Base-by-base conservation (phyloP, 1,284 basidiomycete species). In the Malassezia sp. region DNA sequence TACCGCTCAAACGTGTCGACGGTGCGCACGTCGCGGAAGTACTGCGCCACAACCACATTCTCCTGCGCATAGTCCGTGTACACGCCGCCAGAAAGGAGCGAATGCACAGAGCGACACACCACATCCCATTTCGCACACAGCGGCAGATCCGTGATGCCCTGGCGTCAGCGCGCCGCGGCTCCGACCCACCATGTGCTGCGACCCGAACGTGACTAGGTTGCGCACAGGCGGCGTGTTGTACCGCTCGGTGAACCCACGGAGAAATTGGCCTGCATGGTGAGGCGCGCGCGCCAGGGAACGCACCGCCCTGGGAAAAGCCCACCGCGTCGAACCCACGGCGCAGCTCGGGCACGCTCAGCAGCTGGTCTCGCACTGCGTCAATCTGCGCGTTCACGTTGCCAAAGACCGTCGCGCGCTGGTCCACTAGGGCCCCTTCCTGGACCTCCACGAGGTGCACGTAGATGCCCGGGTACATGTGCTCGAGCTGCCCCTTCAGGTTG, bases 211-310 rank as follows among this genome's bases (percentile, higher is more conserved):
- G 53, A 97, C 80, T 54, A 97, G 79, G 11, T 74, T 73, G 49
- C 56, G 56, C n/a, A 59, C 61, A 17, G 42, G 49, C 36, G 51
- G 62, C 23, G 36, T 26, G 63, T 87, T 85, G 71, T 84, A 87
- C 37, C 80, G 76, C 67, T 96, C 85, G 14, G 85, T 80, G 56
- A 90, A 89, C 24, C 82, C 88, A 11, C 91, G 79, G 31, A 96
- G 76, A 14, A 52, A 54, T 39, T 44, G 39, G n/a, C n/a, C n/a
- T n/a, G n/a, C n/a, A n/a, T n/a, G n/a, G n/a, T n/a, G n/a, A n/a
- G n/a, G n/a, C n/a, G n/a, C n/a, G n/a, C n/a, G n/a, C n/a, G n/a
- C n/a, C n/a, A n/a, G n/a, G n/a, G n/a, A n/a, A n/a, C n/a, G n/a
- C n/a, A 1, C 91, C 90, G 27, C 54, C 57, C 40, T 51, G 57